A percentile compares a stretch with the other conserved stretches of the same genome.
These are phyloP conservation scores for Chaetomium cochliodes DNA, from an alignment of 495 filamentous ascomycete species.

Conservation along the genomic window DNA sequence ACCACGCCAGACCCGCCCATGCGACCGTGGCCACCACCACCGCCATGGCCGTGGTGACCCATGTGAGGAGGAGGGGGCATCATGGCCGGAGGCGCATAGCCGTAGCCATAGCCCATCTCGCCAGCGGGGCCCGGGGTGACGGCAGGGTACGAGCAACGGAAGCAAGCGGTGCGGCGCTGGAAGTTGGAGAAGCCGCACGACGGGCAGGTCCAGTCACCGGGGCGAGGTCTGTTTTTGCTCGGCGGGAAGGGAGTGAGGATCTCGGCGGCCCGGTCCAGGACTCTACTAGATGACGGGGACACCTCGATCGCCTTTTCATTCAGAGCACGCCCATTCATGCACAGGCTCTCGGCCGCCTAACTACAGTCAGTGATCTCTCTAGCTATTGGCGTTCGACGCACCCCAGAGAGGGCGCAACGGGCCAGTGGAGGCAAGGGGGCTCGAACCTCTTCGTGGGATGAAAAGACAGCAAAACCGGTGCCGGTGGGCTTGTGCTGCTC, in stretches of 20 bases:
- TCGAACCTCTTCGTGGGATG: conserved; percentile 95
- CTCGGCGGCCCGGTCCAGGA: conserved; percentile 90
- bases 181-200: conserved; percentile 93
- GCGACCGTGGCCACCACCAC: conserved; percentile 68
- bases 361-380: conserved; percentile 17
- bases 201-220: conserved; percentile 98
- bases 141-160: conserved; percentile 96
- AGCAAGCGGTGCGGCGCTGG: conserved; percentile 95
- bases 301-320: conserved; percentile 99
- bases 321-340: conserved; percentile 97
- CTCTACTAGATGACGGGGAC: conserved; percentile 90
- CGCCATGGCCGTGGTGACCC: conserved; percentile 72
- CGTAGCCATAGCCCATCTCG: conserved; percentile 70
- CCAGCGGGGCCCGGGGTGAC: conserved; percentile 71
- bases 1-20: conserved; percentile 85
- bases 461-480: conserved; percentile 96
- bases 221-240: conserved; percentile 95
- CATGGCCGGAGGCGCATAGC: conserved; percentile 74
- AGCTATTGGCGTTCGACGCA: too few species aligned
- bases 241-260: conserved; percentile 96
- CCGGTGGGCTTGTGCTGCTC: conserved; percentile 99
- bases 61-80: conserved; percentile 78
- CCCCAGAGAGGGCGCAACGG: neutral
- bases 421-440: conserved; percentile 15
- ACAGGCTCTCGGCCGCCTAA: conserved; percentile 90